Evolutionary conservation across 2,329 filamentous ascomycete species (phyloP).

Genomic region (Claviceps paspali): DNA sequence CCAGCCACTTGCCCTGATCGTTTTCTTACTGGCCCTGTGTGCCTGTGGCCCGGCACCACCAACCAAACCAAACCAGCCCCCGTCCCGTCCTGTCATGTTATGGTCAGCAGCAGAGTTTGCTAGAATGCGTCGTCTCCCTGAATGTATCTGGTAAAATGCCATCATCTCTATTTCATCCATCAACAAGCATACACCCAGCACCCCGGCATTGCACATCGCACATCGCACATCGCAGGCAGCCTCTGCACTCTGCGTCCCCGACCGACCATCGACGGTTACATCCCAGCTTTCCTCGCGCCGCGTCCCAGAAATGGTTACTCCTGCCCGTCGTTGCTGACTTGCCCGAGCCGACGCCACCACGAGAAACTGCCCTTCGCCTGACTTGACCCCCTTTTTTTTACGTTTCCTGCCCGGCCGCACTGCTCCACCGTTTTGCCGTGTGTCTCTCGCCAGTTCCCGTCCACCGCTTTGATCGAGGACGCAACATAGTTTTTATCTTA

Average conservation of each 20-base stretch:
- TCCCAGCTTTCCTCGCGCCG: neutral
- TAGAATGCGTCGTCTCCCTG: slow-evolving; percentile 2
- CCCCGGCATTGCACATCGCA: too few species aligned
- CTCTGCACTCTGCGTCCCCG: slow-evolving; percentile 3
- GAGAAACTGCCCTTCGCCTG: slow-evolving; percentile 5
- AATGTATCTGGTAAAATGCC: too few species aligned
- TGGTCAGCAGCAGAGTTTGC: slow-evolving; percentile 12
- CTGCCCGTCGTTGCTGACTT: slow-evolving; percentile 10
- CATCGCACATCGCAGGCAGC: slow-evolving; percentile 5
- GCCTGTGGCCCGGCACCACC: neutral
- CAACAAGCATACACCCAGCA: too few species aligned
- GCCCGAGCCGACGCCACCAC: neutral
- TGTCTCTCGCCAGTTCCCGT: slow-evolving; percentile 5
- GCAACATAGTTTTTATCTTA: slow-evolving; percentile 1
- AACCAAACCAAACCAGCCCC: neutral
- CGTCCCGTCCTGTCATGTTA: slow-evolving; percentile 5
- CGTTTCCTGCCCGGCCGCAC: slow-evolving; percentile 1
- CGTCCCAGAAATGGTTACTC: slow-evolving; percentile 10
- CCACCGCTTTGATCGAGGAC: slow-evolving; percentile 6
- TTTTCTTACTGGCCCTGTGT: too few species aligned
- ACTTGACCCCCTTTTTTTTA: neutral
- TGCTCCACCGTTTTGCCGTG: slow-evolving; percentile 8
- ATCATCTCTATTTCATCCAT: too few species aligned
- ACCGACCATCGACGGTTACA: neutral
- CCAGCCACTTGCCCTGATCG: too few species aligned